Evolutionary conservation across 2,329 filamentous ascomycete species (phyloP), one percentile per base, ranked within the genome.

Genomic region (Teratosphaeria gauchensis): DNA sequence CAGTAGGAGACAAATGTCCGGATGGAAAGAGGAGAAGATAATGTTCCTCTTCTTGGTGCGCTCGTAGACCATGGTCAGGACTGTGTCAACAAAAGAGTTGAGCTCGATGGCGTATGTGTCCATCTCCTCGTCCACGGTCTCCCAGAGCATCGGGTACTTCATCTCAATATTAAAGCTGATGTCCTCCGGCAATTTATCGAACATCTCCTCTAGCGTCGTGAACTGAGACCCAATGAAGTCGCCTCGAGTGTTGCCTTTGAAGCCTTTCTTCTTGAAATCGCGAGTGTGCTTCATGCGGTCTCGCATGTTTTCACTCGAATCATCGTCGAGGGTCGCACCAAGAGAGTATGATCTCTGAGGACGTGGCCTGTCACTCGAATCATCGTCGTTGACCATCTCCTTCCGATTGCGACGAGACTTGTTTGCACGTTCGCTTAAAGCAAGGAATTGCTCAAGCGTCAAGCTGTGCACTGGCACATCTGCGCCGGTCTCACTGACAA

Each of bases 151-250:
- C 4, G 94, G 94, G 71, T 99, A 99, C 76, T 99, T 97, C 82
- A 99, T 89, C 77, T 99, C 94, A 66, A 99, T 95, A 74, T 99
- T 97, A 81, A 99, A 99, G 14, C 94, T 92, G 24, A 95, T 88
- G 14, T 84, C 80, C 62, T 88, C 82, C 0, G 91, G 90, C 0
- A 99, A 77, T 69, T 92, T 87, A 67, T 84, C 83, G 76, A 99
- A 96, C 71, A 97, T 85, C 62, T 96, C 90, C 73, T 96, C 91
- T 4, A 99, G 80, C 0, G 94, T 99, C 7, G 92, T 92, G 75
- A 99, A 99, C 0, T 92, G 91, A 0, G 89, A 90, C 72, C 97
- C 92, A 68, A 99, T 97, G 68, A 95, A 95, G 71, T 90, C 91
- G 56, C 92, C 94, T 4, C 94, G 87, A 4, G 86, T 91, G 73